phyloP scores from a whole-genome alignment of 2,329 filamentous ascomycete species.

The Xylariaceae sp. region DNA sequence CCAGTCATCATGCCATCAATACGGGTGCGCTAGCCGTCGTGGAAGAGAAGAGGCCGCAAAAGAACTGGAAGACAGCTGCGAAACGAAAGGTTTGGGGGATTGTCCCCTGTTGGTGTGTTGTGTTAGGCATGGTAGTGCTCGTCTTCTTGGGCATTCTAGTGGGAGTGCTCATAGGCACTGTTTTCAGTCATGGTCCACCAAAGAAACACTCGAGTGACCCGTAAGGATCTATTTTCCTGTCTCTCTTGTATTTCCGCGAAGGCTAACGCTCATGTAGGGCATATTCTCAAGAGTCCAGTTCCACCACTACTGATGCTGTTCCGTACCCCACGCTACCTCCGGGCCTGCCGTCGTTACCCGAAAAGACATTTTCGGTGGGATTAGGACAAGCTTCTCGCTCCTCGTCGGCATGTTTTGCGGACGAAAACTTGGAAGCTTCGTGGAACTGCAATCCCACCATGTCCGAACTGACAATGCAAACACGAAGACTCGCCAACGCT shows the following conservation, averaged over 20 bases:
- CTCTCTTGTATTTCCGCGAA: background rate
- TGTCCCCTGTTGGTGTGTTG: slow-evolving; percentile 61
- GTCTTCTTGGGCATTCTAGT: slow-evolving; percentile 55
- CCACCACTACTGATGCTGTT: slow-evolving; percentile 47
- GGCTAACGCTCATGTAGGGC: slow-evolving; percentile 21
- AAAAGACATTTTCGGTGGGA: slow-evolving; percentile 56
- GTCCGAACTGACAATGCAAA: slow-evolving; percentile 43
- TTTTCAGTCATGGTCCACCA: slow-evolving; percentile 25
- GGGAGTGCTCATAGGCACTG: slow-evolving; percentile 54
- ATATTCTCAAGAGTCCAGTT: slow-evolving; percentile 18
- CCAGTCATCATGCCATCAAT: slow-evolving; percentile 55
- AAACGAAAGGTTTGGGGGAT: slow-evolving; percentile 57
- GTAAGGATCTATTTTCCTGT: background rate
- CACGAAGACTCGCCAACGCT: slow-evolving; percentile 31
- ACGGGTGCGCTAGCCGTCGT: slow-evolving; percentile 43
- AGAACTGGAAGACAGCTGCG: slow-evolving; percentile 52
- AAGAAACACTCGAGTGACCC: slow-evolving; percentile 16
- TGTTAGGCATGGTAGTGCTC: slow-evolving; percentile 46
- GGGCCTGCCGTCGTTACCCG: slow-evolving; percentile 50
- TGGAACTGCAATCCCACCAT: slow-evolving; percentile 62
- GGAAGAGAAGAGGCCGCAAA: slow-evolving; percentile 48
- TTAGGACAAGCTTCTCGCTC: slow-evolving; percentile 45
- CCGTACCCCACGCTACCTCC: slow-evolving; percentile 50
- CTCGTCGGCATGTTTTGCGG: slow-evolving; percentile 56
- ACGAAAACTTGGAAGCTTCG: slow-evolving; percentile 52